These are phyloP conservation scores for Leishmania mexicana DNA, from an alignment of 208 protist species.

Conservation along the genomic window DNA sequence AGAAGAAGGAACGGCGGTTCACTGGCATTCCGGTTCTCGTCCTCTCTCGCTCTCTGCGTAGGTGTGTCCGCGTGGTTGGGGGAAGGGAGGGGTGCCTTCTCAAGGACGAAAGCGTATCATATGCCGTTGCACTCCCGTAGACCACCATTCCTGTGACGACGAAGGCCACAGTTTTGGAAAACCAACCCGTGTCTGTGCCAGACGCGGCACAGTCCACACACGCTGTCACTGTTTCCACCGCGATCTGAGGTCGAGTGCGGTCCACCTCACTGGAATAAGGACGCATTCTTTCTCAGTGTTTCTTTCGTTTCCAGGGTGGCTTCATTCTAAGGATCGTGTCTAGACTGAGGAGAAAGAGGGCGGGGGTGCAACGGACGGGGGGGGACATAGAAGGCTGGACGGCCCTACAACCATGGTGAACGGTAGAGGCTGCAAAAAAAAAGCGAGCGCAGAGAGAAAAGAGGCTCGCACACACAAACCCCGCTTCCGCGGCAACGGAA, in stretches of 20 bases:
- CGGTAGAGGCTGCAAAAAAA: background rate
- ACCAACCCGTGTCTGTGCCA: background rate
- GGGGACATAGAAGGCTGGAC: background rate
- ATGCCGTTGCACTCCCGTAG: background rate
- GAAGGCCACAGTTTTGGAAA: background rate
- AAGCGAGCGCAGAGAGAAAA: background rate
- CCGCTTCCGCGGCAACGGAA: background rate
- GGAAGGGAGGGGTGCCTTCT: background rate
- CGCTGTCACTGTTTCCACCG: background rate
- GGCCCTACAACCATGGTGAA: background rate
- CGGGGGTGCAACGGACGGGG: background rate
- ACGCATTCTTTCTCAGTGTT: background rate
- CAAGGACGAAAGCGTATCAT: background rate
- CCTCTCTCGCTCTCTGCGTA: background rate
- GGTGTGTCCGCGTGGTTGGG: background rate
- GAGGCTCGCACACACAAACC: background rate
- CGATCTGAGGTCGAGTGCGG: background rate
- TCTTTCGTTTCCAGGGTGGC: background rate
- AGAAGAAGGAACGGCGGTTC: background rate
- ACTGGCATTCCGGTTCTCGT: background rate
- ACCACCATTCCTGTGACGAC: background rate
- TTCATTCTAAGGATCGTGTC: slow-evolving; percentile 1
- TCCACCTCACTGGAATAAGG: background rate
- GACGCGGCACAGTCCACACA: background rate
- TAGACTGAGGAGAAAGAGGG: background rate